Conservation (phyloP, 805 yeast genomes). For the Priceomyces haplophilus region DNA sequence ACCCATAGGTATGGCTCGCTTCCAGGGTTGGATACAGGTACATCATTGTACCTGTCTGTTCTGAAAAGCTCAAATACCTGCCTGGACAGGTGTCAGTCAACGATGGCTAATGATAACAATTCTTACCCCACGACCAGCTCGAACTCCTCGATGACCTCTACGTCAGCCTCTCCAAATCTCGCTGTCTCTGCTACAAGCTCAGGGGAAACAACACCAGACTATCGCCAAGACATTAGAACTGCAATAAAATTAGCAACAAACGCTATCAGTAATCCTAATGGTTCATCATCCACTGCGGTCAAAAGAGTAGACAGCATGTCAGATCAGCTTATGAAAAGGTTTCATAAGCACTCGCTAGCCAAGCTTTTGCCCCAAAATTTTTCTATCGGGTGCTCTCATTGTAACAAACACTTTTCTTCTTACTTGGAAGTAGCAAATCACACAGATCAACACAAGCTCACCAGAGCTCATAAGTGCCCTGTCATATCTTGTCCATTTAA, state of each 20-base stretch:
- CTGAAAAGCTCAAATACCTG: too few species aligned
- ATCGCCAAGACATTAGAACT: conserved; percentile 2
- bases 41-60: too few species aligned
- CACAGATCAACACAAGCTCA: conserved; percentile 16
- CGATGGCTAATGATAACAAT: background rate
- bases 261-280: conserved; percentile 3
- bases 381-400: conserved; percentile 8
- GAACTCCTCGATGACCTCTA: background rate
- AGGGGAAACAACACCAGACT: conserved; percentile 1
- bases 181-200: background rate
- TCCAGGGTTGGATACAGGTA: background rate
- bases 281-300: background rate
- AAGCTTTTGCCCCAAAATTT: conserved; percentile 1
- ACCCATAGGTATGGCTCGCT: background rate
- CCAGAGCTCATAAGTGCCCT: conserved; percentile 23
- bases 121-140: background rate
- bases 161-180: background rate
- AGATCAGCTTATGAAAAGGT: conserved; percentile 4
- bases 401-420: conserved; percentile 3
- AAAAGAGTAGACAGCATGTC: conserved; percentile 3
- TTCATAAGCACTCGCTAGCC: conserved; percentile 2
- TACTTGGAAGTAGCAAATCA: conserved; percentile 18
- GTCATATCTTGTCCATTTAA: conserved; percentile 28
- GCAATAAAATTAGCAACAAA: conserved; percentile 4
- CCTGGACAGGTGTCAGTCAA: background rate